Percentiles rank a stretch among this genome's conserved stretches.
phyloP scores from a whole-genome alignment of 2,329 filamentous ascomycete genomes.

The Pseudogymnoascus sp. region DNA sequence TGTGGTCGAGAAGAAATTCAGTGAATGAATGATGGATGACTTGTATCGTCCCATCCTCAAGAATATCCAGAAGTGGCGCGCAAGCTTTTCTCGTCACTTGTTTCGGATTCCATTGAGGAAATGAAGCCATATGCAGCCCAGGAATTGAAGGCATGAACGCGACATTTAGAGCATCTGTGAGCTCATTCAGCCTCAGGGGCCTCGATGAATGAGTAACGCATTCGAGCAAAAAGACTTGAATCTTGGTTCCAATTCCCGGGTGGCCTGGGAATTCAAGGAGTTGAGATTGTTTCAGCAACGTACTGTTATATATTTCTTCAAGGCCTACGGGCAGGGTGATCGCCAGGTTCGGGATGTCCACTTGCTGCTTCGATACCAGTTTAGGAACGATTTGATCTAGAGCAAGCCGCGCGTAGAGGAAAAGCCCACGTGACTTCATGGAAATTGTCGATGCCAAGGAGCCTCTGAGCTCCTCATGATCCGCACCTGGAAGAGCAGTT shows the following conservation, averaged over 20 bases:
- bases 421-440: slow-evolving; percentile 17
- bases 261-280: neutral
- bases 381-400: slow-evolving; percentile 20
- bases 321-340: slow-evolving; percentile 18
- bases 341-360: slow-evolving; percentile 11
- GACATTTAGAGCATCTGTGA: slow-evolving; percentile 12
- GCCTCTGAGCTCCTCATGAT: slow-evolving; percentile 10
- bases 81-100: slow-evolving; percentile 28
- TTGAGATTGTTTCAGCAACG: slow-evolving; percentile 17
- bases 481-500: slow-evolving; percentile 11
- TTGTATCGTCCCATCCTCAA: slow-evolving; percentile 37
- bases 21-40: slow-evolving; percentile 44
- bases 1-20: slow-evolving; percentile 34
- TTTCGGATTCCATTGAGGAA: neutral
- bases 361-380: slow-evolving; percentile 2
- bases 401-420: slow-evolving; percentile 20
- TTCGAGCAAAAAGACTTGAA: slow-evolving; percentile 20
- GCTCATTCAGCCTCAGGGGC: slow-evolving; percentile 19
- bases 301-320: slow-evolving; percentile 23
- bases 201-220: slow-evolving; percentile 20
- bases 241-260: slow-evolving; percentile 12
- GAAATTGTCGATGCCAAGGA: neutral
- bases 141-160: slow-evolving; percentile 3
- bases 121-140: neutral
- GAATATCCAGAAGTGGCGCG: slow-evolving; percentile 37